phyloP scores from a whole-genome alignment of 495 filamentous ascomycete species.

The Trichocladium antarcticum region DNA sequence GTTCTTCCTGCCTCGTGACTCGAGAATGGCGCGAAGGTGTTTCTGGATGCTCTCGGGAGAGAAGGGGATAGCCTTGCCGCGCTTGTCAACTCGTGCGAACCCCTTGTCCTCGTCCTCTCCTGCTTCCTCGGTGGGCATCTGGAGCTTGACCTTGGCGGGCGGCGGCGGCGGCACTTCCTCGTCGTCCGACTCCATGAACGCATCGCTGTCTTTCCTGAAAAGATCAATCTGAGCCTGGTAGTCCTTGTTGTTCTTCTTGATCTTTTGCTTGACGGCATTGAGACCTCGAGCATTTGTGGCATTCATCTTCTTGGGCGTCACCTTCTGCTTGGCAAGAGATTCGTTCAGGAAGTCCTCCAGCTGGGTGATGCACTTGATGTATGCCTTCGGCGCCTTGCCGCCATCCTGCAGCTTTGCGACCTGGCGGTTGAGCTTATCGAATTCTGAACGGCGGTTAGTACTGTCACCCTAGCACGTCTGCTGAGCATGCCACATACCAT shows the following conservation, averaged over 20 bases:
- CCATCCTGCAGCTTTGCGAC: constrained; percentile 65
- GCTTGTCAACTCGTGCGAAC: constrained; percentile 73
- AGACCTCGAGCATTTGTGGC: constrained; percentile 85
- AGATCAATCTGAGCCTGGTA: constrained; percentile 77
- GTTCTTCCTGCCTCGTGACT: constrained; percentile 96
- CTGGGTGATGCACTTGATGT: constrained; percentile 85
- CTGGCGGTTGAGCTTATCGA: constrained; percentile 93
- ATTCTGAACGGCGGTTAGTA: constrained; percentile 48
- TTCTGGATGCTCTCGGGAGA: constrained; percentile 98
- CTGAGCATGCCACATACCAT: constrained; percentile 46
- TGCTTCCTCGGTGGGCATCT: constrained; percentile 18
- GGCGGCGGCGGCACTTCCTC: constrained; percentile 49
- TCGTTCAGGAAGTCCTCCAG: constrained; percentile 95
- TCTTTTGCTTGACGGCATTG: constrained; percentile 91
- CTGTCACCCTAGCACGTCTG: neutral
- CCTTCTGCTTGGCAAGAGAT: constrained; percentile 86
- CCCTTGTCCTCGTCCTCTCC: constrained; percentile 69
- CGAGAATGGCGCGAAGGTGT: constrained; percentile 82
- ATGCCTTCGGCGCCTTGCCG: constrained; percentile 72
- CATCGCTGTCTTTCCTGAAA: constrained; percentile 73
- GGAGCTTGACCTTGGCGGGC: constrained; percentile 35
- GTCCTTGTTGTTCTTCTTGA: constrained; percentile 97
- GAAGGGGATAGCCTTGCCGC: constrained; percentile 76
- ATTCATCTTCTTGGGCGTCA: constrained; percentile 97
- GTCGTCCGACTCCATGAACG: constrained; percentile 76